These are phyloP conservation scores for Alternaria longipes DNA, from an alignment of 2,329 filamentous ascomycete species.

Conservation along the genomic window DNA sequence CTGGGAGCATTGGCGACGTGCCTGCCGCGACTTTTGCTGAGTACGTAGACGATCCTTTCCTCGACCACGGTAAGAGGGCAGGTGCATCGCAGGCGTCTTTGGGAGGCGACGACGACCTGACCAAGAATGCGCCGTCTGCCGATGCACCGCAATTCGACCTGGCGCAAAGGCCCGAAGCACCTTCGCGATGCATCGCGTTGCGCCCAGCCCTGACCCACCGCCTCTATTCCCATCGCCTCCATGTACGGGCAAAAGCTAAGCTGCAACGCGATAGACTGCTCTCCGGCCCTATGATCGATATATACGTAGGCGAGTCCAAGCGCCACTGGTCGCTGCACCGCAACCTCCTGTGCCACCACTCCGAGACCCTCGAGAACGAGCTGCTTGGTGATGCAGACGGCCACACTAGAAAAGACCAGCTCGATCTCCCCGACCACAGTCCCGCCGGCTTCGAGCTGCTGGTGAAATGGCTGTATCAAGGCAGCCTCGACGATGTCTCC, in stretches of 20 bases:
- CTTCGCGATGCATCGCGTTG: conserved; percentile 34
- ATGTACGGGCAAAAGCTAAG: conserved; percentile 57
- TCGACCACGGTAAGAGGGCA: conserved; percentile 14
- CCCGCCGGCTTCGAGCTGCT: conserved; percentile 63
- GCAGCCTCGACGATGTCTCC: conserved; percentile 60
- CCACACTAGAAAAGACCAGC: conserved; percentile 47
- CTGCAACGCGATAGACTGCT: conserved; percentile 60
- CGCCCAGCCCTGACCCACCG: conserved; percentile 48
- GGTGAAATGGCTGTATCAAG: conserved; percentile 66
- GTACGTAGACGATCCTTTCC: conserved; percentile 55
- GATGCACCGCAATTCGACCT: conserved; percentile 18
- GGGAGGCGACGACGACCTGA: conserved; percentile 20
- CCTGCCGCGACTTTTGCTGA: conserved; percentile 62
- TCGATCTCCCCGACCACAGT: conserved; percentile 61
- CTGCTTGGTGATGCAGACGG: conserved; percentile 50
- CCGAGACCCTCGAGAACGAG: conserved; percentile 55
- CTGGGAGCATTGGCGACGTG: conserved; percentile 57
- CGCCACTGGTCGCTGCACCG: conserved; percentile 63
- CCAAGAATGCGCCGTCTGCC: conserved; percentile 26
- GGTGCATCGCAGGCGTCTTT: conserved; percentile 27
- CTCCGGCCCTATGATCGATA: conserved; percentile 61
- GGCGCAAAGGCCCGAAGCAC: conserved; percentile 21
- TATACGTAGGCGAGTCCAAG: conserved; percentile 59
- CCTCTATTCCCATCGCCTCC: conserved; percentile 50
- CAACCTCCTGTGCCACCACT: conserved; percentile 63